phyloP scores from a whole-genome alignment of 257 asterid species.

The Rauvolfia tetraphylla region DNA sequence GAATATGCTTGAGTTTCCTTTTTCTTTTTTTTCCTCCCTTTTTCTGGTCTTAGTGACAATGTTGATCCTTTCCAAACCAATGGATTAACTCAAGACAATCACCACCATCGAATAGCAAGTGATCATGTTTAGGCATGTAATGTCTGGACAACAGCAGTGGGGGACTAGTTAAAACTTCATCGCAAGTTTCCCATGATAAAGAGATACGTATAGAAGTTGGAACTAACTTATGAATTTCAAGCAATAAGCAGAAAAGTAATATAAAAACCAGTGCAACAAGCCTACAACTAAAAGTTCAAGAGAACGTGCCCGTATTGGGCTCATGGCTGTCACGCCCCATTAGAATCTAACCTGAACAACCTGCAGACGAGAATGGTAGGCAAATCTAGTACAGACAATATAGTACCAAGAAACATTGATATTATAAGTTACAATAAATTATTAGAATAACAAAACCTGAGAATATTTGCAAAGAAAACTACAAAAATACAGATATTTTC shows the following conservation, averaged over 20 bases:
- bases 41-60: too few species aligned
- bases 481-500: neutral
- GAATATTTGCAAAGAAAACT: neutral
- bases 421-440: neutral
- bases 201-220: too few species aligned
- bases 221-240: neutral
- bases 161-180: too few species aligned
- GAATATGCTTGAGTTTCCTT: too few species aligned
- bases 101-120: too few species aligned
- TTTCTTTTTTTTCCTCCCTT: too few species aligned
- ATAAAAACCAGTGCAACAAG: neutral
- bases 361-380: neutral
- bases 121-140: too few species aligned
- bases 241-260: neutral
- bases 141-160: too few species aligned
- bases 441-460: neutral
- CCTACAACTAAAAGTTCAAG: neutral
- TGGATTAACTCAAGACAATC: too few species aligned
- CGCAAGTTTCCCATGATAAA: too few species aligned
- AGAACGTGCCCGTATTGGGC: neutral
- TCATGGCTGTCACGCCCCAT: neutral
- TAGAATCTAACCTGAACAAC: neutral
- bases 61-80: too few species aligned
- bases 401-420: neutral
- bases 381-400: neutral